Evolutionary conservation across 768 basidiomycete species (phyloP).

Genomic region (Mycena polygramma): DNA sequence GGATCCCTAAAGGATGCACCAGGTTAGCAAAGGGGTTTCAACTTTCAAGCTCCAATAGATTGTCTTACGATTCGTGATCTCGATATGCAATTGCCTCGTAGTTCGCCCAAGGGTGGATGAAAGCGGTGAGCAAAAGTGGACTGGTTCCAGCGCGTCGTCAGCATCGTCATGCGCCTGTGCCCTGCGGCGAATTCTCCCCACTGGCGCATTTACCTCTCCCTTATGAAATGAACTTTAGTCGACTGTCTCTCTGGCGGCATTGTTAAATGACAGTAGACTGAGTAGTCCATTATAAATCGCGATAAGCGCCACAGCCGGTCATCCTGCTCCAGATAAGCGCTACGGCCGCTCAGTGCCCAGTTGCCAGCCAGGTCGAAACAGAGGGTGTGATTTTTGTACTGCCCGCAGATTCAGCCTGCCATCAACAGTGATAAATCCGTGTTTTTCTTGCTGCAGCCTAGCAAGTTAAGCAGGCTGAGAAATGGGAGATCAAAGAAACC

Average conservation of each 20-base stretch:
- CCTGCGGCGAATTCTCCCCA: slow-evolving; percentile 12
- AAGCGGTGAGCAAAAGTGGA: background rate
- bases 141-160: slow-evolving; percentile 3
- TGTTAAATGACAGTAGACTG: background rate
- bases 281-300: background rate
- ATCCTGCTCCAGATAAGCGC: background rate
- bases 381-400: too few relatives aligned
- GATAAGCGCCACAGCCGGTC: slow-evolving; percentile 12
- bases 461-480: too few relatives aligned
- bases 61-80: slow-evolving; percentile 19
- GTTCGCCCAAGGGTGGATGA: background rate
- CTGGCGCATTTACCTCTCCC: slow-evolving; percentile 26
- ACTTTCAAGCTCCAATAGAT: background rate
- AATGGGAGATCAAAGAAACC: too few relatives aligned
- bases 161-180: slow-evolving; percentile 1
- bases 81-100: background rate
- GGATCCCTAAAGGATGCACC: slow-evolving; percentile 26
- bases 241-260: background rate
- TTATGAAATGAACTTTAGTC: background rate
- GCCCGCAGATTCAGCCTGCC: too few relatives aligned
- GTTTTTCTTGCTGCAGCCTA: too few relatives aligned
- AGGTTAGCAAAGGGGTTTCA: slow-evolving; percentile 14
- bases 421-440: too few relatives aligned
- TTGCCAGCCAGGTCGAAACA: too few relatives aligned
- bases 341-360: too few relatives aligned